Evolutionary conservation across 1,284 basidiomycete species (phyloP).

Genomic region (Moesziomyces parantarcticus): DNA sequence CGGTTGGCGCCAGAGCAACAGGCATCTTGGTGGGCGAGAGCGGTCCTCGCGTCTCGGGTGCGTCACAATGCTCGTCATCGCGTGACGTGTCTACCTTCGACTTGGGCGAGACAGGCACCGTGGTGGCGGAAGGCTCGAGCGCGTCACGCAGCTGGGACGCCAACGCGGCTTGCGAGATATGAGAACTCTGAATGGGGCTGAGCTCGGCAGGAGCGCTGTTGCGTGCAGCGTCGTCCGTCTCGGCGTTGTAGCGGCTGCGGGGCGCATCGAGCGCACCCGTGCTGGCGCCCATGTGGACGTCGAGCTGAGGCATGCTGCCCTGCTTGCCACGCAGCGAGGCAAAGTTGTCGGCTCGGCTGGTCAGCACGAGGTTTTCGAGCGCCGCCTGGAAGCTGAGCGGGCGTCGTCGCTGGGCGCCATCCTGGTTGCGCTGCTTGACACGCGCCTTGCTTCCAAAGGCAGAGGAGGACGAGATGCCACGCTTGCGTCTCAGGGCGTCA

Average conservation of each 20-base stretch:
- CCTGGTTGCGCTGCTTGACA: conserved; percentile 57
- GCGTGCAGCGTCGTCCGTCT: conserved; percentile 15
- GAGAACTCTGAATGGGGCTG: conserved; percentile 37
- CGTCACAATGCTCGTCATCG: conserved; percentile 24
- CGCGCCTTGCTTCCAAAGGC: conserved; percentile 59
- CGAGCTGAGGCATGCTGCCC: conserved; percentile 40
- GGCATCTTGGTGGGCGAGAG: conserved; percentile 45
- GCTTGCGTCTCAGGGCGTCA: conserved; percentile 34
- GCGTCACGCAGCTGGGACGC: conserved; percentile 31
- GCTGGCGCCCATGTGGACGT: conserved; percentile 29
- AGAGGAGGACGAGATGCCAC: conserved; percentile 56
- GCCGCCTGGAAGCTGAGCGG: conserved; percentile 61
- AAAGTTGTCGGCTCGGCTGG: conserved; percentile 41
- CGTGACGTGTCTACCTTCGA: not conserved
- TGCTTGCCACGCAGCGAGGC: conserved; percentile 40
- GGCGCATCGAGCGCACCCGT: conserved; percentile 45
- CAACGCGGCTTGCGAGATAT: conserved; percentile 29
- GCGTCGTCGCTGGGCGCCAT: conserved; percentile 39
- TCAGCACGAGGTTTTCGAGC: conserved; percentile 49
- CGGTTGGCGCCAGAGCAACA: conserved; percentile 34
- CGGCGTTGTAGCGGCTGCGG: conserved; percentile 8
- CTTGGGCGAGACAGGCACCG: conserved; percentile 5
- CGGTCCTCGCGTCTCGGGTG: conserved; percentile 41
- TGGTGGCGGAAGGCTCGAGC: conserved; percentile 9
- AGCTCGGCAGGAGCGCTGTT: conserved; percentile 46